Evolutionary conservation across 768 basidiomycete species (phyloP).

Genomic region (Neoboletus brunneissimus): DNA sequence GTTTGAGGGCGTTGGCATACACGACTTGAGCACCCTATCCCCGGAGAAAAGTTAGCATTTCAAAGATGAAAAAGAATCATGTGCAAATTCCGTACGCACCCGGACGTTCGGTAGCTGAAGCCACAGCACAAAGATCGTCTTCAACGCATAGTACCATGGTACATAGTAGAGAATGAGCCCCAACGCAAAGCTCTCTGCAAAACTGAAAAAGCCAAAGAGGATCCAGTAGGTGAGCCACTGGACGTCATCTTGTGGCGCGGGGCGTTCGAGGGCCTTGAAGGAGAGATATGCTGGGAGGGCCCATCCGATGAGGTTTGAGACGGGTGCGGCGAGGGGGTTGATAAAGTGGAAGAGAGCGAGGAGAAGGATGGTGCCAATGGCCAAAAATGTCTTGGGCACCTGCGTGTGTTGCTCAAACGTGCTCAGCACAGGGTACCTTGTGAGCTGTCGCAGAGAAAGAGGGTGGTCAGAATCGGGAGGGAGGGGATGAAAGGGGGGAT

Average conservation of each 20-base stretch:
- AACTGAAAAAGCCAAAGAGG: conserved; percentile 91
- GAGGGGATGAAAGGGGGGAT: not conserved
- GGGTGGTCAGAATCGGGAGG: not conserved
- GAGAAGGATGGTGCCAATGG: conserved; percentile 67
- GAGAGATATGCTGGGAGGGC: conserved; percentile 93
- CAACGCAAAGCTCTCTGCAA: conserved; percentile 83
- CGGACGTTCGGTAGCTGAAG: conserved; percentile 83
- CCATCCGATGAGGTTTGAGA: conserved; percentile 95
- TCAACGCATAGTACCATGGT: conserved; percentile 93
- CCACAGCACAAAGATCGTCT: conserved; percentile 89
- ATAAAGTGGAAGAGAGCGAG: conserved; percentile 74
- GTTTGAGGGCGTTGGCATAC: conserved; percentile 76
- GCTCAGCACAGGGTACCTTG: conserved; percentile 84
- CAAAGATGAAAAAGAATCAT: not conserved
- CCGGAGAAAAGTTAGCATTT: not conserved
- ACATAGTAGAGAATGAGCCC: conserved; percentile 86
- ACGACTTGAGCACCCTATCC: conserved; percentile 80
- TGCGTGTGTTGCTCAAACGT: conserved; percentile 86
- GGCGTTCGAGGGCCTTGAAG: conserved; percentile 88
- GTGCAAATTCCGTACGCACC: conserved; percentile 45
- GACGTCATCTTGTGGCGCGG: conserved; percentile 78
- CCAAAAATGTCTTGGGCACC: conserved; percentile 89
- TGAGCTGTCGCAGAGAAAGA: conserved; percentile 45
- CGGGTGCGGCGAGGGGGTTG: conserved; percentile 88
- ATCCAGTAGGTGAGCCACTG: conserved; percentile 99